Evolutionary conservation across 768 basidiomycete genomes (phyloP).

Genomic region (Glaciozyma martinii): DNA sequence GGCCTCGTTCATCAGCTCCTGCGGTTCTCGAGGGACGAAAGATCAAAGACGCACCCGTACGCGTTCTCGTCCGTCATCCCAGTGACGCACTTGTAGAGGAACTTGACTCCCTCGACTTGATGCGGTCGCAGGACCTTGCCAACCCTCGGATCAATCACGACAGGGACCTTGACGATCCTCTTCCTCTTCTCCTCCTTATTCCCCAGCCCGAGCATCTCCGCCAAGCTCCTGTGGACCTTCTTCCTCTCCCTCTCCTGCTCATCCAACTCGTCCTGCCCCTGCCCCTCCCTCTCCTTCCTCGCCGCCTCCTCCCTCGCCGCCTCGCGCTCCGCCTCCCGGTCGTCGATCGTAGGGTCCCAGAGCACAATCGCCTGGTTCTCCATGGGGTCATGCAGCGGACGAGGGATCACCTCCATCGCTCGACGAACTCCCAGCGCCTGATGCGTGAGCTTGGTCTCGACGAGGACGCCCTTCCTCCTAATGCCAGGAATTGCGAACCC

Average conservation of each 20-base stretch:
- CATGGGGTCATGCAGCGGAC: slow-evolving; percentile 96
- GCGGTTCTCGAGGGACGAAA: background rate
- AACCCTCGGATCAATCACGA: slow-evolving; percentile 87
- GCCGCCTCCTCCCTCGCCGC: slow-evolving; percentile 57
- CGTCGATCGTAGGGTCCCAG: slow-evolving; percentile 92
- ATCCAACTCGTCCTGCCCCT: slow-evolving; percentile 33
- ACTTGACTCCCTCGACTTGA: slow-evolving; percentile 99
- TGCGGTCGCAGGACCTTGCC: slow-evolving; percentile 85
- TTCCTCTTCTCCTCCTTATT: slow-evolving; percentile 54
- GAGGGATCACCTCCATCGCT: slow-evolving; percentile 66
- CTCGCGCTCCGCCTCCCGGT: slow-evolving; percentile 81
- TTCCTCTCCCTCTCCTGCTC: slow-evolving; percentile 54
- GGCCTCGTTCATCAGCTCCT: slow-evolving; percentile 31
- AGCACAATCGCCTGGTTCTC: slow-evolving; percentile 94
- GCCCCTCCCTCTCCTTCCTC: slow-evolving; percentile 51
- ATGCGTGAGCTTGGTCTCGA: slow-evolving; percentile 25
- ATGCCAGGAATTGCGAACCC: slow-evolving; percentile 73
- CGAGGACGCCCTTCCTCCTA: slow-evolving; percentile 28
- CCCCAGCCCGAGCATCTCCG: slow-evolving; percentile 64
- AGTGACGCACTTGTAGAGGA: slow-evolving; percentile 88
- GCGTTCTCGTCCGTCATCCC: slow-evolving; percentile 87
- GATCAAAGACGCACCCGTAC: slow-evolving; percentile 39
- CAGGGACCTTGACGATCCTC: slow-evolving; percentile 77
- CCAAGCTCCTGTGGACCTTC: slow-evolving; percentile 84
- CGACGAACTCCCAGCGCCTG: slow-evolving; percentile 71